These are phyloP conservation scores for Trifolium dubium DNA, from an alignment of 306 rosid genomes.

Conservation along the genomic window DNA sequence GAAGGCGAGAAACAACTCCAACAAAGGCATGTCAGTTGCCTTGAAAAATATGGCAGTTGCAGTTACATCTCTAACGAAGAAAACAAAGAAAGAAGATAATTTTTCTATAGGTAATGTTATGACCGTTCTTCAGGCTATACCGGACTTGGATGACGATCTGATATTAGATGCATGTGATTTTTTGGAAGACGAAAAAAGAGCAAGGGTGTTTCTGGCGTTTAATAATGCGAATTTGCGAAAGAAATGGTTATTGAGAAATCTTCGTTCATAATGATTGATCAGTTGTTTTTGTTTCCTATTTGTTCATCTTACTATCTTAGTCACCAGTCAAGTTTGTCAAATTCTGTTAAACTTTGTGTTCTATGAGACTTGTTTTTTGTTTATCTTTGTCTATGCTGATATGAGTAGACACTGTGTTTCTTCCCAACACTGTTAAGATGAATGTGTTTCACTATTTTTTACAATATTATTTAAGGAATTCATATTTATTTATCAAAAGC, in stretches of 20 bases:
- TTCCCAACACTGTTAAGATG: too few species aligned
- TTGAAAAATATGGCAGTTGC: conserved; percentile 45
- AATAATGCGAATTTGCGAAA: conserved; percentile 49
- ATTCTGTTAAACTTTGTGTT: not conserved
- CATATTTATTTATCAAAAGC: too few species aligned
- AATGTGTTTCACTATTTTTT: too few species aligned
- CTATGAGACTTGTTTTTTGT: not conserved
- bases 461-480: too few species aligned
- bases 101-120: conserved; percentile 48
- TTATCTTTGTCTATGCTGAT: conserved; percentile 9
- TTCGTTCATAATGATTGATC: conserved; percentile 43
- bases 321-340: conserved; percentile 2
- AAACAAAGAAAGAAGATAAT: conserved; percentile 54
- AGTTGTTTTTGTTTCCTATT: not conserved
- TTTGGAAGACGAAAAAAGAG: conserved; percentile 63
- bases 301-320: conserved; percentile 5
- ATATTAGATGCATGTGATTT: conserved; percentile 55
- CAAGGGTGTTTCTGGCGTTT: conserved; percentile 54
- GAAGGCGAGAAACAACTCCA: conserved; percentile 42
- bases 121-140: conserved; percentile 52
- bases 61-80: conserved; percentile 50
- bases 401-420: not conserved
- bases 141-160: conserved; percentile 60
- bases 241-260: conserved; percentile 59
- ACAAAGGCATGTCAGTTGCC: conserved; percentile 38